Conservation (phyloP, 2,329 filamentous ascomycete genomes). For the Colletotrichum lindemuthianum region DNA sequence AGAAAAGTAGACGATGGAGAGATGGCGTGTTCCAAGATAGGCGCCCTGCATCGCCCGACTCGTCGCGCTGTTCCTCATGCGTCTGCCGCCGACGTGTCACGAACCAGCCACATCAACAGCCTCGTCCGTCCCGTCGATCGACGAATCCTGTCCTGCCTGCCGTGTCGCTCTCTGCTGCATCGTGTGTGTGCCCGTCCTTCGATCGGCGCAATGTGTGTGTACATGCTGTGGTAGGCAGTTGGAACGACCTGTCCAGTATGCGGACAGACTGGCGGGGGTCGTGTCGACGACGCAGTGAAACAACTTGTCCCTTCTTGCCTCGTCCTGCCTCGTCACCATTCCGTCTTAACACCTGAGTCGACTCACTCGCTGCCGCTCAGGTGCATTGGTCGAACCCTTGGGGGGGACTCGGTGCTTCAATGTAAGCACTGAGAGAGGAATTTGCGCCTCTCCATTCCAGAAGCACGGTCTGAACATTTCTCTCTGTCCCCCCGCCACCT, state of each 20-base stretch:
- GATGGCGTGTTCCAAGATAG: background rate
- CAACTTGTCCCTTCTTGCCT: background rate
- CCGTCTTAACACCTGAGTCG: slow-evolving; percentile 7
- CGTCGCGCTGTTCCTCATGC: slow-evolving; percentile 10
- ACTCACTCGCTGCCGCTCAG: background rate
- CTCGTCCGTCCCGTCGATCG: slow-evolving; percentile 10
- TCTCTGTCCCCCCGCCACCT: too few relatives aligned
- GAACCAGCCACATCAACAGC: slow-evolving; percentile 18
- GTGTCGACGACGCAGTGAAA: slow-evolving; percentile 2
- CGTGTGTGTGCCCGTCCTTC: background rate
- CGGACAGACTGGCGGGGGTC: background rate
- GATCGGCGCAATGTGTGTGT: background rate
- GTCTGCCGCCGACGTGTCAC: slow-evolving; percentile 1
- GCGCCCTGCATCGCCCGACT: slow-evolving; percentile 13
- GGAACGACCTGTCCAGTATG: background rate
- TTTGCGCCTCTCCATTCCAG: slow-evolving; percentile 1
- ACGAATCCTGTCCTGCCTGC: background rate
- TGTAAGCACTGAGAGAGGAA: too few relatives aligned
- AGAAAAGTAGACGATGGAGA: too few relatives aligned
- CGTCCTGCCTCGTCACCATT: slow-evolving; percentile 3
- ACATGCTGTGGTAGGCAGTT: background rate
- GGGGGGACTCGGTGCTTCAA: too few relatives aligned
- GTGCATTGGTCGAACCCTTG: background rate
- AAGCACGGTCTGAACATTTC: background rate
- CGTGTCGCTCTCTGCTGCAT: background rate